Conservation (phyloP, 345 rosid species). For the Lepidium didymum region DNA sequence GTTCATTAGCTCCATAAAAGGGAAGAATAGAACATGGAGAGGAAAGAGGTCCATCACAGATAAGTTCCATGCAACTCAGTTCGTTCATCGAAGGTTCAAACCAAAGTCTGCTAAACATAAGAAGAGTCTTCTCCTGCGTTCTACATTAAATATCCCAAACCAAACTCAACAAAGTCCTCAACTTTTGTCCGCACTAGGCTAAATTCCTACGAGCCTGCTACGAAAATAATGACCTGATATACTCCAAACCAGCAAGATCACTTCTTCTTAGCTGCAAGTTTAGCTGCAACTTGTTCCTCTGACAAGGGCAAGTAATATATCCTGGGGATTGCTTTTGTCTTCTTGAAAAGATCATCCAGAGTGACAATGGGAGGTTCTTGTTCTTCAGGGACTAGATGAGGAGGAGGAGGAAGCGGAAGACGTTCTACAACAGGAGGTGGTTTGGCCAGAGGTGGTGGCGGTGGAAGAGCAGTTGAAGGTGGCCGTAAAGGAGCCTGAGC, state of each 20-base stretch:
- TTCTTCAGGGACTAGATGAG: slow-evolving; percentile 41
- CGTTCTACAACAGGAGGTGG: slow-evolving; percentile 45
- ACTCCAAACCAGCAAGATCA: slow-evolving; percentile 12
- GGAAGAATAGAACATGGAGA: not conserved
- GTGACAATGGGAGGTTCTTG: slow-evolving; percentile 83
- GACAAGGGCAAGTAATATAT: slow-evolving; percentile 91
- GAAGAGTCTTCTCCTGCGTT: slow-evolving; percentile 18
- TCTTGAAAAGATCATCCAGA: slow-evolving; percentile 86
- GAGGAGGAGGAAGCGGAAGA: slow-evolving; percentile 56
- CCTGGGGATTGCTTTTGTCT: slow-evolving; percentile 92
- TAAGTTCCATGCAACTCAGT: slow-evolving; percentile 3
- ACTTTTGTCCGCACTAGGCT: slow-evolving; percentile 20
- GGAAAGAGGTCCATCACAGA: slow-evolving; percentile 5
- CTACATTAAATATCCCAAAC: slow-evolving; percentile 17
- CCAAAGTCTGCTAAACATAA: slow-evolving; percentile 17
- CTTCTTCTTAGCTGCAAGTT: slow-evolving; percentile 40
- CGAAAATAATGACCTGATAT: slow-evolving; percentile 10
- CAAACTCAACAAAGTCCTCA: slow-evolving; percentile 25
- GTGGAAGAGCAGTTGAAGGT: slow-evolving; percentile 48
- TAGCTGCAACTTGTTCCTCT: slow-evolving; percentile 82
- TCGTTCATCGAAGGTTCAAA: slow-evolving; percentile 2
- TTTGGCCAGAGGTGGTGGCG: slow-evolving; percentile 51
- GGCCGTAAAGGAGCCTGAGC: slow-evolving; percentile 37
- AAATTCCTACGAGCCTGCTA: slow-evolving; percentile 23
- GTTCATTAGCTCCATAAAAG: not conserved